Base-by-base conservation (phyloP, 192 early-diverging fungal species). In the Coemansia sp. region DNA sequence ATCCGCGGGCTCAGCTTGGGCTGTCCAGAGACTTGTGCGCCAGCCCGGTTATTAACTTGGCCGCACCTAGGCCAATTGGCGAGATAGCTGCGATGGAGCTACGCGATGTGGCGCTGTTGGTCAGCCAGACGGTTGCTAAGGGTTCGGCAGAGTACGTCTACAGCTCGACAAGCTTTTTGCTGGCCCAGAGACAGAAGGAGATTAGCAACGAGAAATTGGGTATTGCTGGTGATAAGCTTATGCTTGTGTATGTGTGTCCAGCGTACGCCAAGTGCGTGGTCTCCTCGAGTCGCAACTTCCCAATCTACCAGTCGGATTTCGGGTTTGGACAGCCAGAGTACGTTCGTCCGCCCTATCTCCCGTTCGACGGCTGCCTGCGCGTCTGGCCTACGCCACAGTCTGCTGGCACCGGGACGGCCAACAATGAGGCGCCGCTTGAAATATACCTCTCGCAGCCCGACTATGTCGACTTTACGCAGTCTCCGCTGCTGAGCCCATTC, bases 281-380 rank as follows among this genome's bases (percentile, higher is more conserved):
- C 7, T 83, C 75, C 9, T 75, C 73, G 10, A 83, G 80, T 37
- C 72, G 75, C 53, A 77, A 63, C 8, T 83, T 83, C 42, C 80
- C 75, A 2, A 83, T 83, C 29, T 83, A 83, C 32, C 55, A 75
- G 59, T 63, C 65, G 4, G 75, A 83, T 67, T 83, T 73, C 67
- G 80, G 80, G 2, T 77, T 75, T 72, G 80, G 80, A 8, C 21
- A 58, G 29, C 80, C 80, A 15, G 72, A 57, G 25, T 77, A 77
- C 48, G 75, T 83, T 31, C 75, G 80, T 2, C 75, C 80, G 46
- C 80, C 80, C 12, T 83, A 69, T 39, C 55, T 83, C 27, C 80
- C 80, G 0, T 83, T 69, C 15, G 80, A 83, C 31, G 80, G 80
- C 3, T 83, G 80, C 48, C n/a, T 77, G 75, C 75, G 80, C 32